Base-by-base conservation (phyloP, 208 protist genomes). In the Acanthamoeba lenticulata region DNA sequence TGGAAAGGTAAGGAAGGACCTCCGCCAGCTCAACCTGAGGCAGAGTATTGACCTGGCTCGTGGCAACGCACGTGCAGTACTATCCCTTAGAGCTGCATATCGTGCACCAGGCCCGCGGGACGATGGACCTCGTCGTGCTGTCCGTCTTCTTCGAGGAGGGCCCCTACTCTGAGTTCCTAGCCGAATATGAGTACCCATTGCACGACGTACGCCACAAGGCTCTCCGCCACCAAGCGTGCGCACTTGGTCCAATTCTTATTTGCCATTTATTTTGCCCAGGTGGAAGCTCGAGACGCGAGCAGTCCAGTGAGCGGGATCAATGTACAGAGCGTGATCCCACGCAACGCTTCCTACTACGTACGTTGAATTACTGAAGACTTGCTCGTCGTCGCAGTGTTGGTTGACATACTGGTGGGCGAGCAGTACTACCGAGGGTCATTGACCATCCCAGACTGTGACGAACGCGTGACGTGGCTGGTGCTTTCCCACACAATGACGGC, bases 151-250 rank as follows among this genome's bases (percentile, higher is more conserved):
- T 77, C 65, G 65, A 77, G 32, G 65, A 77, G 36, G 65, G 65
- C 21, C 65, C 65, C 36, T 77, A 77, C 65, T 77, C 65, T n/a
- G 65, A 77, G 36, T 77, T 77, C 32, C 65, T 77, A 15, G 65
- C 65, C 36, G 65, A 77, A 32, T 77, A 77, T n/a, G 65, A 77
- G 65, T 77, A 77, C 36, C 65, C 65, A 24, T 40, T 77, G 29
- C 65, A 77, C 65, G 65, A 77, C 36, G 65, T 77, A 77, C 65
- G 65, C n/a, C n/a, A n/a, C n/a, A n/a, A n/a, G n/a, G n/a, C n/a
- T n/a, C n/a, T n/a, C n/a, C n/a, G n/a, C n/a, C n/a, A n/a, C n/a
- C n/a, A n/a, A n/a, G n/a, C n/a, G n/a, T n/a, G n/a, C n/a, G n/a
- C n/a, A n/a, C n/a, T n/a, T n/a, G n/a, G n/a, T n/a, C n/a, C n/a